Conservation (phyloP, 805 yeast genomes). For the Priceomyces castillae region DNA sequence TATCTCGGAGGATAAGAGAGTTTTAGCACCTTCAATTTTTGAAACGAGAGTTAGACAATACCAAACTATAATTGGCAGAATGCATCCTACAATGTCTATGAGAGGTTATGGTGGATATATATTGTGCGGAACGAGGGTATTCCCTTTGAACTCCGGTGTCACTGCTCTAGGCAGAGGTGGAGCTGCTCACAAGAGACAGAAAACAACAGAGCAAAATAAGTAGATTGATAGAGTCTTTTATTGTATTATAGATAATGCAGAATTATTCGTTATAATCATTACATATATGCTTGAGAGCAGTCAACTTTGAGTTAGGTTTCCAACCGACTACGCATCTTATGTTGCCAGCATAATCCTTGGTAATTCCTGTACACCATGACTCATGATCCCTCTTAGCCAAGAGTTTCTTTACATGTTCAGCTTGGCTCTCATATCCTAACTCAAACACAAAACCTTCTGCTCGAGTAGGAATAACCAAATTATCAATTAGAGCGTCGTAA, state of each 20-base stretch:
- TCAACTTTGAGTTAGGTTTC: slow-evolving; percentile 23
- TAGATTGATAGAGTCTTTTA: neutral
- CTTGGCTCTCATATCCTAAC: slow-evolving; percentile 64
- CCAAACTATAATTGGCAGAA: slow-evolving; percentile 90
- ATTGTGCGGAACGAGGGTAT: slow-evolving; percentile 72
- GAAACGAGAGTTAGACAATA: slow-evolving; percentile 83
- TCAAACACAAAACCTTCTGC: slow-evolving; percentile 72
- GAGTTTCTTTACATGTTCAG: slow-evolving; percentile 31
- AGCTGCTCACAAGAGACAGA: slow-evolving; percentile 37
- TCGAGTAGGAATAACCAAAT: slow-evolving; percentile 37
- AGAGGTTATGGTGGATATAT: slow-evolving; percentile 91
- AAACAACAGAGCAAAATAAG: slow-evolving; percentile 10
- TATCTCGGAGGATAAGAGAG: slow-evolving; percentile 63
- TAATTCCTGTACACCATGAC: slow-evolving; percentile 50
- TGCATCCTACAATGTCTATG: slow-evolving; percentile 94
- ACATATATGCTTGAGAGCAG: slow-evolving; percentile 9
- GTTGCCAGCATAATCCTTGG: slow-evolving; percentile 50
- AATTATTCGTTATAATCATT: slow-evolving; percentile 5
- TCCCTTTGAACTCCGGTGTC: slow-evolving; percentile 58
- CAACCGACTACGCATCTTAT: slow-evolving; percentile 67
- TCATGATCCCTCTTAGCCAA: slow-evolving; percentile 9
- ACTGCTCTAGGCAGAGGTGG: slow-evolving; percentile 69
- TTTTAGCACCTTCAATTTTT: slow-evolving; percentile 76
- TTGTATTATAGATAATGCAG: neutral
- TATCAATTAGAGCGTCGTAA: slow-evolving; percentile 53